phyloP scores from a whole-genome alignment of 2,329 filamentous ascomycete species.

The Coniella lustricola region DNA sequence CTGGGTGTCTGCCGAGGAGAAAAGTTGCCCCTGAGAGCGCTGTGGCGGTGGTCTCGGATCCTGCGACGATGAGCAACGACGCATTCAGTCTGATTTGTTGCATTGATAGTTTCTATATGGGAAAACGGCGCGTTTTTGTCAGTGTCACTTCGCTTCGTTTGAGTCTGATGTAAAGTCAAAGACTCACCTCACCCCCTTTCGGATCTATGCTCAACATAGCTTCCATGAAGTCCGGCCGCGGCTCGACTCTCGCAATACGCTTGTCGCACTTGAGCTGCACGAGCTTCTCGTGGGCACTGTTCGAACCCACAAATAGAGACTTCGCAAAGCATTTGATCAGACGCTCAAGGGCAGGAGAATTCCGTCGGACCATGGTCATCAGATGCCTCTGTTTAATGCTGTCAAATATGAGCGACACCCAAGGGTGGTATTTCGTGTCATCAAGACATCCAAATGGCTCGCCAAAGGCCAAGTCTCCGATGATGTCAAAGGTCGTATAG shows the following conservation, averaged over 20 bases:
- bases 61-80: slow-evolving; percentile 32
- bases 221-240: slow-evolving; percentile 9
- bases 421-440: slow-evolving; percentile 6
- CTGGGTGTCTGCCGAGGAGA: slow-evolving; percentile 31
- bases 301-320: not conserved
- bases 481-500: slow-evolving; percentile 23
- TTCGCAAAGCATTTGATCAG: not conserved
- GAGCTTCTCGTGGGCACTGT: not conserved
- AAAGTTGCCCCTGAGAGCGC: slow-evolving; percentile 31
- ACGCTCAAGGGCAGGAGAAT: not conserved
- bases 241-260: not conserved
- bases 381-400: not conserved
- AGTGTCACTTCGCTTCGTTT: no score
- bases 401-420: slow-evolving; percentile 2
- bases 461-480: slow-evolving; percentile 17
- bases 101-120: slow-evolving; percentile 6
- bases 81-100: slow-evolving; percentile 17
- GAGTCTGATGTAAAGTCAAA: no score
- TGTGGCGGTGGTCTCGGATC: slow-evolving; percentile 44
- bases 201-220: slow-evolving; percentile 4
- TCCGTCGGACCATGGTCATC: not conserved
- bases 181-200: not conserved
- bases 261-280: not conserved
- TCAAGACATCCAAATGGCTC: slow-evolving; percentile 8
- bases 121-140: not conserved